Conservation (phyloP, 2,329 filamentous ascomycete species). For the Ceratocystis eucalypticola region DNA sequence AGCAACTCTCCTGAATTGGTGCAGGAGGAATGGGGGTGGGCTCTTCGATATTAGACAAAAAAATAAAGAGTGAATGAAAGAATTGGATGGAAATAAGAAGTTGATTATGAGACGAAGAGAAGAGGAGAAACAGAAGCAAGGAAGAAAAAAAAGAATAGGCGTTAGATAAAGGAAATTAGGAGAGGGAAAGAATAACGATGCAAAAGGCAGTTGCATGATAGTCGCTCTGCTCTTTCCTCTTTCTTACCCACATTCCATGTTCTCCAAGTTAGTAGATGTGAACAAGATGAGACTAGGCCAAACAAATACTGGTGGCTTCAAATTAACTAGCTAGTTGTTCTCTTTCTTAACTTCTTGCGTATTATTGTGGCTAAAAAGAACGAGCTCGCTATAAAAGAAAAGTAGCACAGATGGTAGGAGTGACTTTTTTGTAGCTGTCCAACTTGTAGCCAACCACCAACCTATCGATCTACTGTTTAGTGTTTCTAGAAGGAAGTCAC, state of each 20-base stretch:
- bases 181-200: not conserved
- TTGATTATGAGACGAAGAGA: not conserved
- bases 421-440: too few relatives aligned
- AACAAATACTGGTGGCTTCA: not conserved
- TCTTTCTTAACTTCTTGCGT: not conserved
- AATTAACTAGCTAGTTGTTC: not conserved
- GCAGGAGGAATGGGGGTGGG: not conserved
- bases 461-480: not conserved
- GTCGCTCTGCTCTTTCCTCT: not conserved
- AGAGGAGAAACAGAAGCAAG: not conserved
- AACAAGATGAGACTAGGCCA: not conserved
- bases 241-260: not conserved
- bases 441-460: too few relatives aligned
- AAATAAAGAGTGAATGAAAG: not conserved
- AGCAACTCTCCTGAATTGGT: constrained; percentile 3
- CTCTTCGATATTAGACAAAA: not conserved
- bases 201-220: not conserved
- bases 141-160: not conserved
- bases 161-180: not conserved
- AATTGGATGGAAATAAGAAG: not conserved
- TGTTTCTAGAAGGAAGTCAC: constrained; percentile 10
- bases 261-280: not conserved
- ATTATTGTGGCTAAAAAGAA: not conserved
- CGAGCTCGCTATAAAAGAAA: not conserved
- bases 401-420: not conserved